Evolutionary conservation across 768 basidiomycete genomes (phyloP), one percentile per base, ranked within the genome.

Genomic region (Amanita pallidorosea): DNA sequence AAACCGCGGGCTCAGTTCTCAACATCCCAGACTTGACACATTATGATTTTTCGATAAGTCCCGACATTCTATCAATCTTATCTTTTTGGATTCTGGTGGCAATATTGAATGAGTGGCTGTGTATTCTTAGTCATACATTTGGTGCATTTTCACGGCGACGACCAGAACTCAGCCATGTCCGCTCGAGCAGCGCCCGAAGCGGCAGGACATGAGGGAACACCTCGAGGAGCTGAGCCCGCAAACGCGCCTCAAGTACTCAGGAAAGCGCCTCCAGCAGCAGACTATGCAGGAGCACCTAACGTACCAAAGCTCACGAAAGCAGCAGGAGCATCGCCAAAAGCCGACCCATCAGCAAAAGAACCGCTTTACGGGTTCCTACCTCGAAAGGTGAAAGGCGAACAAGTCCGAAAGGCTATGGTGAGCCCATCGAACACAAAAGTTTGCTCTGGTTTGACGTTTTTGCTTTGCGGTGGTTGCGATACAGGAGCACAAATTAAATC

Each of bases 401-500:
- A 89, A 68, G 85, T 83, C 11, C 74, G 77, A 53, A 71, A 68
- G 47, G 84, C 83, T 18, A 70, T 93, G 78, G 88, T 90, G 60
- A 49, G 79, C 70, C 9, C 31, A 31, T 31, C 9, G 5, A 31
- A 31, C 2, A 31, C 5, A 12, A 9, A 2, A 31, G 11, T 3
- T 31, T 12, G 11, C 11, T 1, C 31, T 2, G 31, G 31, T 12
- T 3, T 4, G 4, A 31, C 0, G 3, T 31, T 43, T 4, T 40
- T 62, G n/a, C 56, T 8, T 13, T 17, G 7, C 25, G 1, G 4
- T 13, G 11, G 33, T 2, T 13, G 33, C 5, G 2, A 13, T 33
- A 12, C 59, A 93, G 91, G 80, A 86, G 58, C 76, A 84, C 54
- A 78, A 86, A 35, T 54, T 85, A 36, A 97, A 98, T 60, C 87